Evolutionary conservation across 2,329 filamentous ascomycete species (phyloP).

Genomic region (Balansia obtecta): DNA sequence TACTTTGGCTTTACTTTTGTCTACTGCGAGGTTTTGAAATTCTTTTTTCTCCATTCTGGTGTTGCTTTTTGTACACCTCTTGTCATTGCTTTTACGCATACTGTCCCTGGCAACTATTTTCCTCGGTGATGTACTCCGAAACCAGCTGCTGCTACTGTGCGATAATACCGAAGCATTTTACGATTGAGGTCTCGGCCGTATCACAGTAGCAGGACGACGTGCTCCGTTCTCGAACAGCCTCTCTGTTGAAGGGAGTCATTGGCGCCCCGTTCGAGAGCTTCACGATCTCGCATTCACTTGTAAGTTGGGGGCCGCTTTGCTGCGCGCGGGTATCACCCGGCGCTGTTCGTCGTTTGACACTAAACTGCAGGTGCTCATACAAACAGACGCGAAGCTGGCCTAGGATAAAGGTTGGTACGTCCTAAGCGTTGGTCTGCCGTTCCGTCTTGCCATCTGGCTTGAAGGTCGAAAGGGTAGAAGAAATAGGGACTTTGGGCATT

Average conservation of each 20-base stretch:
- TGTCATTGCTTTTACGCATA: neutral
- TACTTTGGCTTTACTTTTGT: neutral
- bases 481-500: neutral
- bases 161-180: neutral
- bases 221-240: no score
- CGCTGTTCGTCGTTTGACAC: neutral
- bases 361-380: neutral
- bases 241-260: neutral
- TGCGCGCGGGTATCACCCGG: neutral
- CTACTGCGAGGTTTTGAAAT: neutral
- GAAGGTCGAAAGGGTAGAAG: no score
- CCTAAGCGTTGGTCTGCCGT: no score
- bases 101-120: neutral
- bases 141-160: neutral
- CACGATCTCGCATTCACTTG: neutral
- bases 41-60: neutral
- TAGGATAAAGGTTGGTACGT: no score
- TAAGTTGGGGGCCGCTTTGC: neutral
- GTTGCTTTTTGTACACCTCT: neutral
- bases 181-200: no score
- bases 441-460: no score
- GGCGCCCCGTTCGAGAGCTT: neutral
- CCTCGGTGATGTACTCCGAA: neutral
- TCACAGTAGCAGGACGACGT: no score
- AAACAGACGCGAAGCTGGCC: neutral